Conservation (phyloP, 192 early-diverging fungal species). For the Funneliformis mosseae region DNA sequence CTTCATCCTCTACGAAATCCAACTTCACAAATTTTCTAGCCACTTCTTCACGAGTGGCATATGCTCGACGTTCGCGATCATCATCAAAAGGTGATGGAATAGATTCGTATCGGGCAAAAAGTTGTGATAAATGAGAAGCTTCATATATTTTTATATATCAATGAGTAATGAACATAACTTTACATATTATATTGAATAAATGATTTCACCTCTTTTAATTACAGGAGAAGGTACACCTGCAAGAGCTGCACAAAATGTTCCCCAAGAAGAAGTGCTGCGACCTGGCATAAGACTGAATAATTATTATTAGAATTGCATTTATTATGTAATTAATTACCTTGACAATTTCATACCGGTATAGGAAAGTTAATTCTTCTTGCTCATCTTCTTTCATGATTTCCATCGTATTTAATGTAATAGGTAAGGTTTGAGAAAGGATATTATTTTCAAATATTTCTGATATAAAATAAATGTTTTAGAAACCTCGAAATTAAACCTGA, state of each 20-base stretch:
- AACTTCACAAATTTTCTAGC: constrained; percentile 22
- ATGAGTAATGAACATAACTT: not conserved
- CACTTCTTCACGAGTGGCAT: constrained; percentile 15
- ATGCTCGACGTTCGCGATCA: constrained; percentile 13
- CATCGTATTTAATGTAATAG: constrained; percentile 57
- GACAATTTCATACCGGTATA: constrained; percentile 56
- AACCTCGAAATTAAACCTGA: no score
- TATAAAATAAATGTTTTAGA: constrained; percentile 26
- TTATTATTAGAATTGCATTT: not conserved
- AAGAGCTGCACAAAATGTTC: constrained; percentile 49
- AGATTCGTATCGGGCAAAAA: constrained; percentile 29
- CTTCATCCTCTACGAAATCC: not conserved
- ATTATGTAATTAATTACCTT: not conserved
- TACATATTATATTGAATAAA: not conserved
- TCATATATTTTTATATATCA: not conserved
- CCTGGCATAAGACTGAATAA: constrained; percentile 45
- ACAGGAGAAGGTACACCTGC: constrained; percentile 41
- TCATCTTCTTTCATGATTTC: constrained; percentile 51
- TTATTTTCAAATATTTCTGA: constrained; percentile 55
- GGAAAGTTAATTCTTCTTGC: constrained; percentile 53
- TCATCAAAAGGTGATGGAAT: not conserved
- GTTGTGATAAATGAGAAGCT: constrained; percentile 19
- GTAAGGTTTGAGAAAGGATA: constrained; percentile 44
- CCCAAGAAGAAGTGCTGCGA: constrained; percentile 44
- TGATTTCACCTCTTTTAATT: constrained; percentile 45